phyloP scores from a whole-genome alignment of 2,329 filamentous ascomycete species.

The Raffaelea arxii region DNA sequence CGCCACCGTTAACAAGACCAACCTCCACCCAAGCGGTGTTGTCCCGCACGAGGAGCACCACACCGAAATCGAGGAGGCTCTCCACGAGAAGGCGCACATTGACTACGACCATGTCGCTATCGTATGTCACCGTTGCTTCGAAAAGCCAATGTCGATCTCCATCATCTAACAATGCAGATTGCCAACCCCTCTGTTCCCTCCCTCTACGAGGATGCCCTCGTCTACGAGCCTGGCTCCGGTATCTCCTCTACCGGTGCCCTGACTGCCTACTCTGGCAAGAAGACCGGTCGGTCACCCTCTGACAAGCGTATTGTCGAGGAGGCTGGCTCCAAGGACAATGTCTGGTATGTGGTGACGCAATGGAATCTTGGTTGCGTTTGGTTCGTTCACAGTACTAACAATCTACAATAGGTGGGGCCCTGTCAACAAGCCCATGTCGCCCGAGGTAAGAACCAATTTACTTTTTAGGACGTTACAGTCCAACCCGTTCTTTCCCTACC shows the following conservation, averaged over 20 bases:
- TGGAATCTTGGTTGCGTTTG: neutral
- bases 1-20: constrained; percentile 77
- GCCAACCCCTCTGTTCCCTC: constrained; percentile 92
- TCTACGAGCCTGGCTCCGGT: constrained; percentile 92
- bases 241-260: constrained; percentile 93
- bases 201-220: constrained; percentile 97
- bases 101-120: constrained; percentile 98
- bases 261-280: constrained; percentile 94
- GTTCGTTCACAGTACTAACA: constrained; percentile 3
- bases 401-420: constrained; percentile 63
- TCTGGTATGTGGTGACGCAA: constrained; percentile 53
- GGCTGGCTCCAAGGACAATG: constrained; percentile 73
- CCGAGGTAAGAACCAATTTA: constrained; percentile 62
- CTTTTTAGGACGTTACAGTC: constrained; percentile 1
- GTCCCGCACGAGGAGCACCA: constrained; percentile 68
- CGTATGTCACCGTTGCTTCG: constrained; percentile 52
- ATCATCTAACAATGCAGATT: constrained; percentile 33
- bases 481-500: constrained; percentile 2
- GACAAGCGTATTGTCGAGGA: constrained; percentile 98
- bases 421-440: constrained; percentile 97
- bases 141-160: neutral
- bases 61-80: constrained; percentile 93
- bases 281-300: constrained; percentile 91
- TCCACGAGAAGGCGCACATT: constrained; percentile 96
- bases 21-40: constrained; percentile 82